Evolutionary conservation across 75 land plant species (phyloP), one percentile per base, ranked within the genome.

Genomic region (Selaginella tamariscina): DNA sequence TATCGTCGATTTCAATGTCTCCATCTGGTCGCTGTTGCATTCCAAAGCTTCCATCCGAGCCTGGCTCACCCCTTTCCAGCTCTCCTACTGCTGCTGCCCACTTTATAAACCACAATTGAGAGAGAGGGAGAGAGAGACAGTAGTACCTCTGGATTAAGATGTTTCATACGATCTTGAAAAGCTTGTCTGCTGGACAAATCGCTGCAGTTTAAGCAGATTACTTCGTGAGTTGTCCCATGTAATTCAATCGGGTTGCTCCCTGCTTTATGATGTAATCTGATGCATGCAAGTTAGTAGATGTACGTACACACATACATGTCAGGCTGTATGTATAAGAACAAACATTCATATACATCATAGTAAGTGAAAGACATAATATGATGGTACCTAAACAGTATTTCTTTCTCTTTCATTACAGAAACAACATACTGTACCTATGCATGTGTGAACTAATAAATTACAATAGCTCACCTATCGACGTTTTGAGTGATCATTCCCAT

Each of bases 11-110:
- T 67, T 93, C 98, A 56, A 93, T 73, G 74, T 93, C 98, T 54
- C 88, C 98, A 85, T 93, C 98, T 57, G 98, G 98, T 65, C 98
- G 81, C 76, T 82, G 86, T 74, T 83, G 81, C 88, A 93, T 89
- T 49, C 98, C 98, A 86, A 89, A 82, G 73, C 88, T 89, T 72
- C 82, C 78, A 62, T 87, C 86, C 70, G 88, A 83, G 0, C 86
- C 92, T 5, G 15, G 11, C 32, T 27, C 70, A 32, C 84, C 94
- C 56, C 54, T 32, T 32, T 88, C 85, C 78, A 88, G 31, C 69
- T 67, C 75, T 66, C 88, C 93, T 70, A 92, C 82, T 39, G 87
- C 94, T 22, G 72, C 67, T 57, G 94, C 93, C 97, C 97, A 92
- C 94, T 91, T 88, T 54, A 82, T 39, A 39, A 39, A 39, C 11